Percentiles rank a stretch among this genome's conserved stretches.
These are phyloP conservation scores for Yamadazyma oceani DNA, from an alignment of 1,139 yeast species.

Conservation along the genomic window DNA sequence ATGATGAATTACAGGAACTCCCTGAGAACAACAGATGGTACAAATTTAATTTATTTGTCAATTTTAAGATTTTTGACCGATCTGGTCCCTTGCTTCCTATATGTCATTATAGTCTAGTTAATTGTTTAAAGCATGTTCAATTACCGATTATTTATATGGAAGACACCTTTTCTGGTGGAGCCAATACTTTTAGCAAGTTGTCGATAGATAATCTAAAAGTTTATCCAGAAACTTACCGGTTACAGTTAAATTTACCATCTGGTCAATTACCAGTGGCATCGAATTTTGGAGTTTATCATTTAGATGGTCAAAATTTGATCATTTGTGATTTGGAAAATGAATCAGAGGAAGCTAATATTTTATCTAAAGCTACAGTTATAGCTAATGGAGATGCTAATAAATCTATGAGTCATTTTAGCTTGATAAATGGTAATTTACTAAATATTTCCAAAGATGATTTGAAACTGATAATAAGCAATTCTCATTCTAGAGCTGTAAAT, in stretches of 20 bases:
- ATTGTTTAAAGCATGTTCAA: constrained; percentile 59
- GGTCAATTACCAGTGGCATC: constrained; percentile 48
- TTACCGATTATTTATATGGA: constrained; percentile 66
- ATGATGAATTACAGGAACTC: constrained; percentile 15
- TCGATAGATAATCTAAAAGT: constrained; percentile 20
- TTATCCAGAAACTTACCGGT: constrained; percentile 13
- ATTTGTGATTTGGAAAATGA: constrained; percentile 19
- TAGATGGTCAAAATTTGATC: constrained; percentile 12
- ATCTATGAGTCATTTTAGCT: constrained; percentile 18
- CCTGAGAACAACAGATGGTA: constrained; percentile 38
- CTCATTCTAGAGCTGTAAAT: constrained; percentile 32
- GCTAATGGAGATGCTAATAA: constrained; percentile 13
- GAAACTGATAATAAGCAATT: constrained; percentile 43
- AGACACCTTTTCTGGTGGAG: constrained; percentile 14
- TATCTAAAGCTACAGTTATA: constrained; percentile 14
- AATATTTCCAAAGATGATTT: constrained; percentile 49
- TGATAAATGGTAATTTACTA: constrained; percentile 21
- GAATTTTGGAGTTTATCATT: constrained; percentile 56
- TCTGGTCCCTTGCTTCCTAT: constrained; percentile 81
- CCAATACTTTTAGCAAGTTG: constrained; percentile 25
- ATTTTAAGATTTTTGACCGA: constrained; percentile 74
- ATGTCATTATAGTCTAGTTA: constrained; percentile 67
- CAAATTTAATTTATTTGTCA: constrained; percentile 66
- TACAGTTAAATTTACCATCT: constrained; percentile 35
- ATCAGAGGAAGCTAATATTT: constrained; percentile 17